A percentile compares a stretch with the other conserved stretches of the same genome.
These are phyloP conservation scores for Fusarium cyanostomum DNA, from an alignment of 2,329 filamentous ascomycete species.

Conservation along the genomic window DNA sequence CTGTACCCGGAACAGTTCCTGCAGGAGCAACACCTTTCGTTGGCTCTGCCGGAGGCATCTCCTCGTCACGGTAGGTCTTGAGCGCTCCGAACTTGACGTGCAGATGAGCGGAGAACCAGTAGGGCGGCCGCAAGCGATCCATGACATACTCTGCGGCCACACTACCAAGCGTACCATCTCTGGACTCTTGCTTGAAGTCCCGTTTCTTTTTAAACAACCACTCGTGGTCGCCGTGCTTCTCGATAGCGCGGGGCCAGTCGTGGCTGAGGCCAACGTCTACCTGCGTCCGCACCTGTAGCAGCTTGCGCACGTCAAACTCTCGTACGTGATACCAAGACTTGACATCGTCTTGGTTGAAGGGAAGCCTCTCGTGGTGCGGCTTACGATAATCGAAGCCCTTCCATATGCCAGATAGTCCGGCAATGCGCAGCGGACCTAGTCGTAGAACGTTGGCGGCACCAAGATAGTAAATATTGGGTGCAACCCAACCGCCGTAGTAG, in stretches of 20 bases:
- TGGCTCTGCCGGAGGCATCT: constrained; percentile 36
- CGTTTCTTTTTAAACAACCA: constrained; percentile 78
- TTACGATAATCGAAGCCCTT: constrained; percentile 89
- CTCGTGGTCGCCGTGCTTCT: constrained; percentile 76
- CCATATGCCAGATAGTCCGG: constrained; percentile 93
- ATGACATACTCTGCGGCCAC: constrained; percentile 82
- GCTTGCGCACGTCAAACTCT: constrained; percentile 89
- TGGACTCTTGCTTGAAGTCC: constrained; percentile 79
- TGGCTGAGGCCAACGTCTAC: constrained; percentile 93
- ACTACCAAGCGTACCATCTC: constrained; percentile 79
- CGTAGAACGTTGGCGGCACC: constrained; percentile 90
- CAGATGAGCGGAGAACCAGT: constrained; percentile 95
- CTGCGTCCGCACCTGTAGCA: constrained; percentile 84
- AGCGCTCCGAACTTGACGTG: constrained; percentile 86
- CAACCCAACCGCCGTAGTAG: constrained; percentile 96
- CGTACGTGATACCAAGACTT: constrained; percentile 89
- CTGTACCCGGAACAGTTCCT: constrained; percentile 16
- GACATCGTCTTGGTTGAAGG: constrained; percentile 80
- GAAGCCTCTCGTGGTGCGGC: constrained; percentile 84
- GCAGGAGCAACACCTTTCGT: constrained; percentile 3
- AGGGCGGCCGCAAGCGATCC: constrained; percentile 79
- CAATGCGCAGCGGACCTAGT: constrained; percentile 85
- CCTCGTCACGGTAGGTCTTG: constrained; percentile 62
- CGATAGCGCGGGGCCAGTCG: constrained; percentile 91
- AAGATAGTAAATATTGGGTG: constrained; percentile 96